phyloP scores from a whole-genome alignment of 306 rosid genomes.

The Lagenaria siceraria region DNA sequence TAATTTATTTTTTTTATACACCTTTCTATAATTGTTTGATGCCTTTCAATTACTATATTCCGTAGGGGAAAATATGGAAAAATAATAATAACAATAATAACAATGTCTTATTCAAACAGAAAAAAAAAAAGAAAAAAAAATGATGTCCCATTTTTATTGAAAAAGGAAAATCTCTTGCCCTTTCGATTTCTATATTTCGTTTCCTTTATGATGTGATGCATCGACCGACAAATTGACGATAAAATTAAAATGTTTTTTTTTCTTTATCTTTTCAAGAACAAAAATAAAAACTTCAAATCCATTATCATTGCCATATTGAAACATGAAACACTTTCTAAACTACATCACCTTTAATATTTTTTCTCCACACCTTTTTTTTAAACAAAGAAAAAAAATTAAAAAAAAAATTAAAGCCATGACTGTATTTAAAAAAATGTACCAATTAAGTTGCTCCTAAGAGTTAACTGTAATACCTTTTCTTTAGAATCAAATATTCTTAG shows the following conservation, averaged over 20 bases:
- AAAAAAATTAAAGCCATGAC: too few relatives aligned
- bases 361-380: not conserved
- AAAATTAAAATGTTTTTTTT: not conserved
- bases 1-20: not conserved
- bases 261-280: not conserved
- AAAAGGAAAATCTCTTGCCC: not conserved
- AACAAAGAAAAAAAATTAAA: too few relatives aligned
- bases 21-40: not conserved
- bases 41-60: not conserved
- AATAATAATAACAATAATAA: too few relatives aligned
- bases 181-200: not conserved
- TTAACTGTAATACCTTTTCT: too few relatives aligned
- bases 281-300: not conserved
- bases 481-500: too few relatives aligned
- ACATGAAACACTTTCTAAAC: not conserved
- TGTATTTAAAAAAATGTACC: too few relatives aligned
- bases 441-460: too few relatives aligned
- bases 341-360: not conserved
- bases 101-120: not conserved
- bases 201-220: slow-evolving; percentile 2
- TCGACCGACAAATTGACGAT: not conserved
- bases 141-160: not conserved
- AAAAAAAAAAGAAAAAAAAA: not conserved
- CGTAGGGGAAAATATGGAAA: not conserved
- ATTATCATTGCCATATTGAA: not conserved